Evolutionary conservation across 345 rosid genomes (phyloP).

Genomic region (Balakata baccata): DNA sequence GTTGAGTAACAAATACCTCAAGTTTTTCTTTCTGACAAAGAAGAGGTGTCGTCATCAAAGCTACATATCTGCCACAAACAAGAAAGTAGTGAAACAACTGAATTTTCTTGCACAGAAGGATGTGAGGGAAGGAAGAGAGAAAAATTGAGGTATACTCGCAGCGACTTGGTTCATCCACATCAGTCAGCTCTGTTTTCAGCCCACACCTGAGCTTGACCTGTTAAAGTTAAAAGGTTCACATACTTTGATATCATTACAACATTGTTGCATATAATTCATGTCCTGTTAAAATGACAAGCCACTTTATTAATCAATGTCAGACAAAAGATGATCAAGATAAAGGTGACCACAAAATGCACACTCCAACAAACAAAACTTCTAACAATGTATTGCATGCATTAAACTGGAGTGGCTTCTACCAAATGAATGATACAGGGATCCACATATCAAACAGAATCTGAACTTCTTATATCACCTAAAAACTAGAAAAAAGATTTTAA

Average conservation of each 20-base stretch:
- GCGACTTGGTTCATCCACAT: slow-evolving; percentile 10
- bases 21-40: slow-evolving; percentile 6
- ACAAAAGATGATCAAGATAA: not conserved
- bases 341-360: not conserved
- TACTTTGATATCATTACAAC: not conserved
- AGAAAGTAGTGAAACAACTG: not conserved
- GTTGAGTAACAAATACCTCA: not conserved
- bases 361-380: not conserved
- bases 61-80: slow-evolving; percentile 1
- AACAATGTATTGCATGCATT: not conserved
- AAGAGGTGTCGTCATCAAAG: slow-evolving; percentile 6
- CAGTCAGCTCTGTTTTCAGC: slow-evolving; percentile 15
- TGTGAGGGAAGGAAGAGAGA: not conserved
- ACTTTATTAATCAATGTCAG: not conserved
- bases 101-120: not conserved
- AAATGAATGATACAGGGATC: not conserved
- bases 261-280: not conserved
- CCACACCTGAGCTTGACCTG: slow-evolving; percentile 17
- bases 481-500: not conserved
- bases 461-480: not conserved
- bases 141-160: slow-evolving; percentile 5
- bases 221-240: not conserved
- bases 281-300: not conserved
- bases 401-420: not conserved
- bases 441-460: not conserved